Base-by-base conservation (phyloP, 345 rosid genomes). In the Populus nigra region DNA sequence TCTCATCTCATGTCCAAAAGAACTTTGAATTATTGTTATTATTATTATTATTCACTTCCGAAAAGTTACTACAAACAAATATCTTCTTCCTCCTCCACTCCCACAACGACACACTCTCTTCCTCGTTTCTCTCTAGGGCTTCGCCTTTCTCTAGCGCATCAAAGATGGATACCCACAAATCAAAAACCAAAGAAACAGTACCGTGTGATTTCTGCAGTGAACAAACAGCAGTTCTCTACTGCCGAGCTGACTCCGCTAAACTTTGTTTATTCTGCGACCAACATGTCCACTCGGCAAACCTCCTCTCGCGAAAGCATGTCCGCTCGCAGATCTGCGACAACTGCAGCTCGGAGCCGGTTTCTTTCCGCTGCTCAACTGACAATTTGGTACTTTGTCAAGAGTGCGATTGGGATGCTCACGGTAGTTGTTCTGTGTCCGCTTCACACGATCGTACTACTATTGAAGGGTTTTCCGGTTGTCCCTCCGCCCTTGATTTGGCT, bases 261-360 rank as follows among this genome's bases (percentile, higher is more conserved):
- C 94, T 95, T 2, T 95, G 99, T 53, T 78, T 95, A 57, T 88
- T 85, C 73, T 95, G 99, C 69, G 99, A 95, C 77, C 97, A 89
- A 69, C 99, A 87, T 47, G 99, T 95, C 25, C 99, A 92, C 89
- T 89, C 96, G 8, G 99, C 98, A 20, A 95, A 95, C 80, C 86
- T 84, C 2, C 86, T 93, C 17, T 90, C 98, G 1, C 86, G 82
- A 65, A 95, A 93, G 79, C 99, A 95, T 85, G 47, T 89, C 35
- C 93, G 99, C 13, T 93, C 98, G 2, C 98, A 88, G 97, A 95
- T 95, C 97, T 95, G 99, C 69, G 97, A 92, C 47, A 92, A 73
- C 62, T 89, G 93, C 77, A 25, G 85, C 36, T 57, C 80, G 53
- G 96, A 89, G 83, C 94, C 98, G 9, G 95, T 89, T 43, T 81